Evolutionary conservation across 345 rosid species (phyloP).

Genomic region (Dimocarpus longan): DNA sequence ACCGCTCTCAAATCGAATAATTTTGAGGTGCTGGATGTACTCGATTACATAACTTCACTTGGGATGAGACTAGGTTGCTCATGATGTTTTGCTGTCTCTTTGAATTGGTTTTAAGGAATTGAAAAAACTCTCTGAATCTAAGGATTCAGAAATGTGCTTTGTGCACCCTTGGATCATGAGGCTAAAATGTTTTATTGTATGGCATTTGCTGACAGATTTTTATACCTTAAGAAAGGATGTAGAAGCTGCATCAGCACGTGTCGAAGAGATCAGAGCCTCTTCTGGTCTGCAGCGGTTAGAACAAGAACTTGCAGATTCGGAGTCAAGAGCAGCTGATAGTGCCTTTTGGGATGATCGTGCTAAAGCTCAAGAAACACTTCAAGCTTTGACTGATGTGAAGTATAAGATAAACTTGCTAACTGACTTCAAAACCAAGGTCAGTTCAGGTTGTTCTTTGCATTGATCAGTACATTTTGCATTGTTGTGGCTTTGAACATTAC

Average conservation of each 20-base stretch:
- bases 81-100: background rate
- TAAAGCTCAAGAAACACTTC: slow-evolving; percentile 75
- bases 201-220: slow-evolving; percentile 58
- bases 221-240: slow-evolving; percentile 82
- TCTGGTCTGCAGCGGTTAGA: slow-evolving; percentile 57
- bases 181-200: background rate
- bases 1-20: background rate
- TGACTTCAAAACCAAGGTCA: slow-evolving; percentile 77
- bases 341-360: slow-evolving; percentile 89
- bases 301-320: slow-evolving; percentile 56
- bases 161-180: background rate
- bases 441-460: background rate
- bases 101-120: background rate
- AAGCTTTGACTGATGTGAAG: slow-evolving; percentile 73
- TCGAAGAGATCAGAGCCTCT: slow-evolving; percentile 69
- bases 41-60: background rate
- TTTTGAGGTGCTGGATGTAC: background rate
- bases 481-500: background rate
- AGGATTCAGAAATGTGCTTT: background rate
- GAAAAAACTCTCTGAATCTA: background rate
- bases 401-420: slow-evolving; percentile 58
- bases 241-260: slow-evolving; percentile 62
- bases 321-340: slow-evolving; percentile 66
- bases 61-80: background rate
- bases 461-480: slow-evolving; percentile 9